Percentiles rank a stretch among this genome's conserved stretches.
Evolutionary conservation across 345 rosid genomes (phyloP).

Genomic region (Stellera chamaejasme): DNA sequence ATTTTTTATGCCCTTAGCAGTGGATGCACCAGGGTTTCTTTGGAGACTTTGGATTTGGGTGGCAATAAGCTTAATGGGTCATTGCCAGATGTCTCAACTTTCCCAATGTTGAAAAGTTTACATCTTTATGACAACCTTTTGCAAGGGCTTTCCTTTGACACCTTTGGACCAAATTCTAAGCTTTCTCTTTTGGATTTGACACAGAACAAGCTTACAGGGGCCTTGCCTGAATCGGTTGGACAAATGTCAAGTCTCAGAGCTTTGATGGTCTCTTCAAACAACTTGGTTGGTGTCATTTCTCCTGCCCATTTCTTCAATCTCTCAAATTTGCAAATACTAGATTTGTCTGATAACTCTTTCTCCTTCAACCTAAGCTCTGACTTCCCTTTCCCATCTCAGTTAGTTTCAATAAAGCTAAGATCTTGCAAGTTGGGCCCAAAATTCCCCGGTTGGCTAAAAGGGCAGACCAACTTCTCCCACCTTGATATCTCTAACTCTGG

Average conservation of each 20-base stretch:
- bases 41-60: slow-evolving; percentile 1
- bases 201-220: slow-evolving; percentile 8
- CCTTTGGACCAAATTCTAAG: too few relatives aligned
- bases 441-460: not conserved
- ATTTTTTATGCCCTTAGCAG: not conserved
- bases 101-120: not conserved
- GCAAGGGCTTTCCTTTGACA: too few relatives aligned
- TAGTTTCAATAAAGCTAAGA: not conserved
- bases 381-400: slow-evolving; percentile 26
- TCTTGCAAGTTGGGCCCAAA: slow-evolving; percentile 22
- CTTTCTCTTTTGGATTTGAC: too few relatives aligned
- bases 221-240: slow-evolving; percentile 6
- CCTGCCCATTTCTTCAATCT: slow-evolving; percentile 22
- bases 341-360: slow-evolving; percentile 12
- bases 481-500: slow-evolving; percentile 21
- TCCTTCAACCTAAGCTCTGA: slow-evolving; percentile 9
- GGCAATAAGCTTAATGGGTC: slow-evolving; percentile 3
- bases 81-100: not conserved
- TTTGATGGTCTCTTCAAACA: slow-evolving; percentile 14
- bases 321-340: slow-evolving; percentile 7
- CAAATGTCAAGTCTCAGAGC: slow-evolving; percentile 2
- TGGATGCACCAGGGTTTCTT: slow-evolving; percentile 3
- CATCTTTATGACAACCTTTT: not conserved
- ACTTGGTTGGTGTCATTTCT: slow-evolving; percentile 14
- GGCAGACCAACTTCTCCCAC: not conserved